phyloP scores from a whole-genome alignment of 73 alveolate genomes.

The Paramecium pentaurelia region DNA sequence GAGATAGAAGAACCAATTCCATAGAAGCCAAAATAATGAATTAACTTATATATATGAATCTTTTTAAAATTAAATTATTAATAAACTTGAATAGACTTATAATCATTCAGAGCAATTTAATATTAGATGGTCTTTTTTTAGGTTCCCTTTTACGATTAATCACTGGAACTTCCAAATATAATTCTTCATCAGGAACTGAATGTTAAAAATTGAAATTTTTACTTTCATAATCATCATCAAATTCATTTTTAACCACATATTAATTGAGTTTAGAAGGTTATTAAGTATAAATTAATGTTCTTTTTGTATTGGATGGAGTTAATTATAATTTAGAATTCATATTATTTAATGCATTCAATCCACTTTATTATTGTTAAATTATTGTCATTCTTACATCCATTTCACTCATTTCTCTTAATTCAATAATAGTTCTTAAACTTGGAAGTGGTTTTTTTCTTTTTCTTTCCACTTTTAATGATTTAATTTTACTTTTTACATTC shows the following conservation, averaged over 20 bases:
- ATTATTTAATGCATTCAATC: not conserved
- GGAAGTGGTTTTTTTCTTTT: constrained; percentile 46
- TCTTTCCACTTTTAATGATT: constrained; percentile 31
- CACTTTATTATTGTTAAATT: constrained; percentile 7
- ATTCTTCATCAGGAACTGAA: constrained; percentile 36
- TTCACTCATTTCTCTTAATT: constrained; percentile 35
- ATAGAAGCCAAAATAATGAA: not conserved
- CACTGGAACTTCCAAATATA: not conserved
- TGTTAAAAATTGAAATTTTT: not conserved
- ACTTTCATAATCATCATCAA: constrained; percentile 51
- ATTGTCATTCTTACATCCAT: constrained; percentile 48
- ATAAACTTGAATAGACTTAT: not conserved
- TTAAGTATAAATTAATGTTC: not conserved
- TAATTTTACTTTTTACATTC: constrained; percentile 27
- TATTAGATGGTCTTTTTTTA: not conserved
- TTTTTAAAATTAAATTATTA: not conserved
- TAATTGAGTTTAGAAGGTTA: not conserved
- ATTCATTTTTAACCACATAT: not conserved
- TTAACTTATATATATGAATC: no score
- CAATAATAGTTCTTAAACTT: constrained; percentile 25
- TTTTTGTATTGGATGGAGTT: not conserved
- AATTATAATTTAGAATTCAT: not conserved
- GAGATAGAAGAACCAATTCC: not conserved
- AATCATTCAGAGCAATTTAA: not conserved
- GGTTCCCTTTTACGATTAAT: not conserved